Percentiles rank a stretch among this genome's conserved stretches.
phyloP scores from a whole-genome alignment of 2,329 filamentous ascomycete species.

The Calonectria honghensis region DNA sequence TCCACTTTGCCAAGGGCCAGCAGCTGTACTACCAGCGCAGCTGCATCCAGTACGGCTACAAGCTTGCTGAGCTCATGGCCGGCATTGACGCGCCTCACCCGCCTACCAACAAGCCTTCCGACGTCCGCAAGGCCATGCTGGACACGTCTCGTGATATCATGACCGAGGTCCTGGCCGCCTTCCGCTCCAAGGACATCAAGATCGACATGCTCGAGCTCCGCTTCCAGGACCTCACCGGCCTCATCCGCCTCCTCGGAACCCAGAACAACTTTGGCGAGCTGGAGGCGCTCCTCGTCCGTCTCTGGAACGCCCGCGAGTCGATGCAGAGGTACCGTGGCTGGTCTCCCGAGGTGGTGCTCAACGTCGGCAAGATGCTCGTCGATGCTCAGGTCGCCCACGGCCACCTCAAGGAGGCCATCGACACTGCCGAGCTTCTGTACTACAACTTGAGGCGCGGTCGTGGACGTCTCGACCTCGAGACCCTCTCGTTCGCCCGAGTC shows the following conservation, averaged over 20 bases:
- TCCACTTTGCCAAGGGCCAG: constrained; percentile 64
- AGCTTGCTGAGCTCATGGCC: constrained; percentile 66
- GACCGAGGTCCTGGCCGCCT: constrained; percentile 62
- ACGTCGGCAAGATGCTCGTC: constrained; percentile 52
- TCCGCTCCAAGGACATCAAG: constrained; percentile 65
- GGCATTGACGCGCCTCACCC: constrained; percentile 61
- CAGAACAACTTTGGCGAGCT: constrained; percentile 68
- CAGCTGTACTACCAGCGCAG: constrained; percentile 63
- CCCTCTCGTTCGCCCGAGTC: constrained; percentile 51
- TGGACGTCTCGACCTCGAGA: constrained; percentile 53
- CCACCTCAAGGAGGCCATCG: constrained; percentile 45
- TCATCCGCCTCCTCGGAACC: constrained; percentile 68
- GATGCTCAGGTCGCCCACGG: constrained; percentile 47
- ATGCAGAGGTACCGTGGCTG: constrained; percentile 48
- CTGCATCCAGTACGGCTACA: constrained; percentile 66
- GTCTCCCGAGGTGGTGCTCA: constrained; percentile 49
- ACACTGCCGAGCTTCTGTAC: constrained; percentile 51
- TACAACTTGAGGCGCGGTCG: constrained; percentile 55
- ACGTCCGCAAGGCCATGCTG: constrained; percentile 45
- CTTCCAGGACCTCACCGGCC: constrained; percentile 65
- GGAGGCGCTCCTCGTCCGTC: constrained; percentile 56
- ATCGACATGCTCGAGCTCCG: constrained; percentile 66
- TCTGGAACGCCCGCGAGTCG: constrained; percentile 51
- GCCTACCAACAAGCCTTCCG: constrained; percentile 55
- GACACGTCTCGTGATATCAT: constrained; percentile 51